Conservation (phyloP, 73 alveolate species). For the Blepharisma japonicum region DNA sequence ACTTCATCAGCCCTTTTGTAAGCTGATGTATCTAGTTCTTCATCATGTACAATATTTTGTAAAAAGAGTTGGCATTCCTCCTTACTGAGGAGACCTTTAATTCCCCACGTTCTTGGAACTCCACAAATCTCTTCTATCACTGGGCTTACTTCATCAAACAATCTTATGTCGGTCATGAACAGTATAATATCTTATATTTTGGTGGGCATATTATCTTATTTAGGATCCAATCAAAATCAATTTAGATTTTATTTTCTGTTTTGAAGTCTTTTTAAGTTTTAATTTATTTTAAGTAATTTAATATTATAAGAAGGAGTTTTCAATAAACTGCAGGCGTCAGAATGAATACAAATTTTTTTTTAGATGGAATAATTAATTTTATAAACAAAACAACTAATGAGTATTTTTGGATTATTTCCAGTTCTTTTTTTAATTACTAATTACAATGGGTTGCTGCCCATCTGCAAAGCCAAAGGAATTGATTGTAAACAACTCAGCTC, state of each 20-base stretch:
- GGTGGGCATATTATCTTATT: neutral
- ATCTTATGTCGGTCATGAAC: neutral
- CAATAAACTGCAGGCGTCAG: neutral
- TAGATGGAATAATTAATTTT: too few species aligned
- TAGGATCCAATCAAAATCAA: too few species aligned
- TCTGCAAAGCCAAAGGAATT: too few species aligned
- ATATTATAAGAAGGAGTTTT: neutral
- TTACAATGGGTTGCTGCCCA: too few species aligned
- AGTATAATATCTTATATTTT: neutral
- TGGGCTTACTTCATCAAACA: neutral
- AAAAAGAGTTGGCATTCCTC: neutral
- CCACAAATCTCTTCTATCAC: neutral
- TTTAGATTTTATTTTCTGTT: too few species aligned
- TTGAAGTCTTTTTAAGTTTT: too few species aligned
- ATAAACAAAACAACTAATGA: too few species aligned
- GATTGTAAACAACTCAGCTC: too few species aligned
- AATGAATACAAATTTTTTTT: neutral
- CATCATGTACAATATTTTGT: neutral
- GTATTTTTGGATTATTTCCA: too few species aligned
- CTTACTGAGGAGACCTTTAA: neutral
- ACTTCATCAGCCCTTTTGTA: neutral
- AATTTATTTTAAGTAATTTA: neutral
- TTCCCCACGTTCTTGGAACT: neutral
- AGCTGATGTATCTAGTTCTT: conserved; percentile 8
- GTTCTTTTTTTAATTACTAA: too few species aligned